A percentile compares a stretch with the other conserved stretches of the same genome.
Conservation (phyloP, 2,329 filamentous ascomycete species). For the Taxawa tesnikishii region DNA sequence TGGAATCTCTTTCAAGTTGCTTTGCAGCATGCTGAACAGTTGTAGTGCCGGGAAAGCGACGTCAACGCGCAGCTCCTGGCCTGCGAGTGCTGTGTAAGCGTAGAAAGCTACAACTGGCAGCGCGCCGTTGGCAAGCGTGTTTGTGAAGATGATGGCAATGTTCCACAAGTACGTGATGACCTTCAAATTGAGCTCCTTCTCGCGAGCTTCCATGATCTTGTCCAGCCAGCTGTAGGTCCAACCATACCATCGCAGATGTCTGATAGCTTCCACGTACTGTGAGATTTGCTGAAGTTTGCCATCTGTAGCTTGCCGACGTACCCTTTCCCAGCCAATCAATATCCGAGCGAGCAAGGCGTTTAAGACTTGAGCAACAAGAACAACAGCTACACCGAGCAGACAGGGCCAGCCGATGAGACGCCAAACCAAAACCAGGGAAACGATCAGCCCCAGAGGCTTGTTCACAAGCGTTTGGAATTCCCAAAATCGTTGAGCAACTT, state of each 20-base stretch:
- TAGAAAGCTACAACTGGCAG: constrained; percentile 75
- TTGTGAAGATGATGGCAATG: constrained; percentile 54
- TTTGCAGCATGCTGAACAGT: constrained; percentile 64
- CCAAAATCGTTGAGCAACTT: constrained; percentile 74
- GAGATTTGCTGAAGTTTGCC: constrained; percentile 66
- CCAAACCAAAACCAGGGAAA: constrained; percentile 65
- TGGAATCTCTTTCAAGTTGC: constrained; percentile 62
- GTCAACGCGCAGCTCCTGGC: constrained; percentile 58
- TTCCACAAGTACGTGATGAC: constrained; percentile 52
- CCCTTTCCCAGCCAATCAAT: constrained; percentile 56
- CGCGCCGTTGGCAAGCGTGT: constrained; percentile 57
- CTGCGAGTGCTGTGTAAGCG: constrained; percentile 63
- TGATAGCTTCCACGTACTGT: constrained; percentile 77
- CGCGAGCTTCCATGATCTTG: constrained; percentile 55
- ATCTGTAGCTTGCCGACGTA: constrained; percentile 63
- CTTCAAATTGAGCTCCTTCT: constrained; percentile 53
- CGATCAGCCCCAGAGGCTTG: constrained; percentile 62
- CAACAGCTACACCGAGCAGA: constrained; percentile 57
- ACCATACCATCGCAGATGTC: constrained; percentile 69
- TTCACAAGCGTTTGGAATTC: constrained; percentile 67
- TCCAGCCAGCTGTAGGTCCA: constrained; percentile 68
- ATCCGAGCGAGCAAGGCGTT: constrained; percentile 57
- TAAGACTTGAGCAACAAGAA: constrained; percentile 52
- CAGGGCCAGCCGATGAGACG: constrained; percentile 70
- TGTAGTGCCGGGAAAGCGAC: constrained; percentile 79